Evolutionary conservation across 805 yeast genomes (phyloP), one percentile per base, ranked within the genome.

Genomic region (Candida coleopterorum): DNA sequence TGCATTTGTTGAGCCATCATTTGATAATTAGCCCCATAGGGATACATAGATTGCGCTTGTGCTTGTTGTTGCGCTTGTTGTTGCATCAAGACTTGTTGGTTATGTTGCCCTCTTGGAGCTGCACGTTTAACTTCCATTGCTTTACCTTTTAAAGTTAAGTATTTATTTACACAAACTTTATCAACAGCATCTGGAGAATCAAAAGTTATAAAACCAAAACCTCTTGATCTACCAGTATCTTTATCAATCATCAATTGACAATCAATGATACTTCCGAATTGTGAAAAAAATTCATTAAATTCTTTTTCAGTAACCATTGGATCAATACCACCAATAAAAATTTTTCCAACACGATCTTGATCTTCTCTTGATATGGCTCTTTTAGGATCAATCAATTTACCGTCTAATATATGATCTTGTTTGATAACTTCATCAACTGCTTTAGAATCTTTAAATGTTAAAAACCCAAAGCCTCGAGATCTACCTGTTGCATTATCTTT

Each of bases 291-390:
- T 34, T 75, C 80, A 57, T 81, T 82, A 61, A 90, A 93, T 46
- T 89, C 97, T 46, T 76, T 76, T 49, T 94, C 96, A 44, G 88
- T 87, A 35, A 89, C 96, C 55, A 86, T 90, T 15, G 94, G 85
- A 37, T 95, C 89, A 42, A 90, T 84, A 48, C 98, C 98, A 47
- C 98, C 98, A 27, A 90, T 97, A 55, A 90, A 90, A 47, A 90
- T 89, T 66, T 90, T 90, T 49, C 97, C 96, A 12, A 96, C 87
- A 57, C 85, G 85, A 56, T 89, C 96, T 62, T 90, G 98, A 60
- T 90, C 97, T 56, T 90, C 97, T 58, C 86, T 83, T 24, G 97
- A 97, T 52, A 90, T 90, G 18, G 98, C 97, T 52, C 97, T 77
- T 60, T 90, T 90, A 26, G 98, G 97, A 58, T 90, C 98, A 56